Evolutionary conservation across 176 grass and related monocot species (phyloP), one percentile per base, ranked within the genome.

Genomic region (Carex scoparia): DNA sequence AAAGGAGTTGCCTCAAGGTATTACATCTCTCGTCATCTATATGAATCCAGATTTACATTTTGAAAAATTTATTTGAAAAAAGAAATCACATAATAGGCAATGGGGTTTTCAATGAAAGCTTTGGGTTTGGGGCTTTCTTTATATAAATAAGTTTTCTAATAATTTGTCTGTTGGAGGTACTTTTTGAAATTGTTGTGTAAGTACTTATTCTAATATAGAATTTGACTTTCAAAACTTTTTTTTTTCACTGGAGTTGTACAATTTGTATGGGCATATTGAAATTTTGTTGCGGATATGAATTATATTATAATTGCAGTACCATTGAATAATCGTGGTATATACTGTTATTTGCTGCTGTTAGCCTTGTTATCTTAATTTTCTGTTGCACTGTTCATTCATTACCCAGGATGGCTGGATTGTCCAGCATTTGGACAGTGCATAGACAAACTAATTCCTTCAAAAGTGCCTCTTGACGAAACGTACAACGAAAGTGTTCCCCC

Each of bases 391-490:
- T 78, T 5, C 5, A 0, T 57, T 57, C 23, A 58, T 51, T 63
- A 74, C 23, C 90, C 78, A 99, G 97, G 97, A 12, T 99, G 97
- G 97, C 83, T 99, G 87, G 90, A 92, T 44, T 99, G 97, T 69
- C 97, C 97, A 60, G 85, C 91, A 69, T 91, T 94, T 94, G 97
- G 97, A 64, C 84, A 94, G 62, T 92, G 91, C 81, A 99, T 99
- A 76, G 91, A 91, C 76, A 93, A 92, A 89, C 87, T 99, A 61
- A 99, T 99, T 78, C 97, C 97, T 69, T 99, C 97, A 61, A 99
- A 99, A 90, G 97, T 96, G 87, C 97, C 97, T 89, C 97, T 99
- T 37, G 93, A 99, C 33, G 97, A 99, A 84, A 94, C 91, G 54
- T 99, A 89, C 81, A 99, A 99, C 86, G 97, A 99, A 8, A 78